These are phyloP conservation scores for Micractinium sp. DNA, from an alignment of 139 green algal species.

Conservation along the genomic window DNA sequence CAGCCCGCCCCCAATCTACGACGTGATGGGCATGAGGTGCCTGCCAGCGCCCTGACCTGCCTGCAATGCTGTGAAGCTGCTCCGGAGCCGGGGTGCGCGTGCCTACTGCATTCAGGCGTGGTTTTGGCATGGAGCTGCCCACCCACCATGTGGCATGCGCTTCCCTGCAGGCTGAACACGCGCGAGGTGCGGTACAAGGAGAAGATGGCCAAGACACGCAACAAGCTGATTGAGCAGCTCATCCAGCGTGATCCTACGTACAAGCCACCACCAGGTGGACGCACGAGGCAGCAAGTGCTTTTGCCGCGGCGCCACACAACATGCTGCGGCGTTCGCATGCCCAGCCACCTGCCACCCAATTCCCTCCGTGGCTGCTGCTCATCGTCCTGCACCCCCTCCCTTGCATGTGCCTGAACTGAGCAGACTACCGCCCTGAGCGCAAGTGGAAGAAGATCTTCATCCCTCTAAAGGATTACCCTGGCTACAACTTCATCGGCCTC, in stretches of 20 bases:
- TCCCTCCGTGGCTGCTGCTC: not conserved
- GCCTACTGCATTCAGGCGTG: not conserved
- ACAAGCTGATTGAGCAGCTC: conserved; percentile 90
- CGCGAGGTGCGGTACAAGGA: conserved; percentile 62
- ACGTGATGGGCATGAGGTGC: conserved; percentile 79
- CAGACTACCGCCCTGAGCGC: conserved; percentile 34
- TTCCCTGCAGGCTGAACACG: conserved; percentile 1
- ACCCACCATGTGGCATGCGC: not conserved
- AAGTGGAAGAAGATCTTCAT: conserved; percentile 90
- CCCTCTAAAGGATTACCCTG: conserved; percentile 89
- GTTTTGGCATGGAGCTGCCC: not conserved
- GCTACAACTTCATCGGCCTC: conserved; percentile 99
- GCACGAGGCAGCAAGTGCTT: not conserved
- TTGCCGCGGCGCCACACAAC: not conserved
- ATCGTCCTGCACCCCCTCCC: not conserved
- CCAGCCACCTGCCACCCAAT: not conserved
- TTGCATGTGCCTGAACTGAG: not conserved
- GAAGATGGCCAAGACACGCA: conserved; percentile 73
- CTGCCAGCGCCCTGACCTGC: not conserved
- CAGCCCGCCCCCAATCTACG: conserved; percentile 93
- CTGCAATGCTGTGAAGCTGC: not conserved
- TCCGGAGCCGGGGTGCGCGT: not conserved
- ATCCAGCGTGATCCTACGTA: conserved; percentile 88
- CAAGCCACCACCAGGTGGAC: conserved; percentile 75
- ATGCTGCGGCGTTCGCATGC: not conserved